Base-by-base conservation (phyloP, 129 eudicot genomes). In the Erigeron canadensis region DNA sequence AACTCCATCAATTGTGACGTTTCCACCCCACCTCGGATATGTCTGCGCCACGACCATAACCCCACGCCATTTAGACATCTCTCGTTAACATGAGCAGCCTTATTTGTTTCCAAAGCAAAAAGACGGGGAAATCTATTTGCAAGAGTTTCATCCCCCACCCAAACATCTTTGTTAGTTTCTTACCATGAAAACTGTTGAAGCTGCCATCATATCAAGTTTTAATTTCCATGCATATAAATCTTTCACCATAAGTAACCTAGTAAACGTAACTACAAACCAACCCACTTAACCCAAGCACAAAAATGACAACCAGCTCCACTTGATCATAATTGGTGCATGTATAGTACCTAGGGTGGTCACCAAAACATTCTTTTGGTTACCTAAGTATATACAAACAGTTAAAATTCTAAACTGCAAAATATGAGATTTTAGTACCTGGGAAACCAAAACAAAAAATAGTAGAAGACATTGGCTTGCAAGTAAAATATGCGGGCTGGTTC, bases 271-370 rank as follows among this genome's bases (percentile, higher is more conserved):
- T 67, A 82, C 72, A 22, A 22, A 82, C 55, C 63, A 68, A 19
- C 51, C 75, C 79, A 34, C 79, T 72, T 45, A 77, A 45, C 59
- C 75, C 71, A 65, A 77, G 77, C 41, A 77, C 59, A 64, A 82
- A 73, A 37, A 77, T 80, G 0, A 82, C 80, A 40, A 73, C 69
- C 22, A 82, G 50, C 44, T 82, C 86, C 59, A 74, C 86, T 11
- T 80, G 86, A 67, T 64, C 86, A 82, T 67, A n/a, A 73, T 68
- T 11, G 53, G 76, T 45, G 82, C 82, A 82, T 82, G 73, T n/a
- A n/a, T n/a, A n/a, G n/a, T n/a, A n/a, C n/a, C n/a, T 64, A 60
- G 17, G 8, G 50, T 28, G 34, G 34, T 77, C 28, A 11, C 44
- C 63, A 19, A 70, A 60, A 19, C 15, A 64, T 48, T 62, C 46